A percentile compares a stretch with the other conserved stretches of the same genome.
Evolutionary conservation across 345 rosid genomes (phyloP).

Genomic region (Hevea brasiliensis): DNA sequence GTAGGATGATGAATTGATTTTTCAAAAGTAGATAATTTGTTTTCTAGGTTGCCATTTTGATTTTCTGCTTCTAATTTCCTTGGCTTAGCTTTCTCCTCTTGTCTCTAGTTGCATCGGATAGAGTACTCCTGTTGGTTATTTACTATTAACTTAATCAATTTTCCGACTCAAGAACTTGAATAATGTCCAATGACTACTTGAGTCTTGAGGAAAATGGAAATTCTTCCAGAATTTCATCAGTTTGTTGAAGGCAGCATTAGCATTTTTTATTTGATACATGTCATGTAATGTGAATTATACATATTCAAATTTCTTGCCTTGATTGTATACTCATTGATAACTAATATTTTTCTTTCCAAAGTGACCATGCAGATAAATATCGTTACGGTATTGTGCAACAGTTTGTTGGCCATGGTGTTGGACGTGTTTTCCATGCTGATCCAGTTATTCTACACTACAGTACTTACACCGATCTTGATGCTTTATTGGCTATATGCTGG

Average conservation of each 20-base stretch:
- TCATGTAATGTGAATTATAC: neutral
- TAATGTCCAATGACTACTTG: neutral
- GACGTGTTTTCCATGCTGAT: slow-evolving; percentile 85
- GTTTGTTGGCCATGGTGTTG: slow-evolving; percentile 95
- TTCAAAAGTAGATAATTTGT: slow-evolving; percentile 1
- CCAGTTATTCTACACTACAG: slow-evolving; percentile 78
- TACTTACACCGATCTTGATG: slow-evolving; percentile 35
- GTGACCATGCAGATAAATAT: slow-evolving; percentile 87
- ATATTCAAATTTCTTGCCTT: neutral
- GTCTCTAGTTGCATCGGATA: neutral
- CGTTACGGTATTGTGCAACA: slow-evolving; percentile 71
- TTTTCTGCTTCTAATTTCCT: neutral
- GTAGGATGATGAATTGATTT: neutral
- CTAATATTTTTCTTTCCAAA: slow-evolving; percentile 26
- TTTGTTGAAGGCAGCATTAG: neutral
- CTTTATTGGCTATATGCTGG: slow-evolving; percentile 3
- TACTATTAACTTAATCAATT: slow-evolving; percentile 1
- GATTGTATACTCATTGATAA: slow-evolving; percentile 18
- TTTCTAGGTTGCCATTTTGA: neutral
- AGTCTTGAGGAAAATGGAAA: neutral
- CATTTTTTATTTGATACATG: neutral
- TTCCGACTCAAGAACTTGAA: neutral
- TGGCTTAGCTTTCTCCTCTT: neutral
- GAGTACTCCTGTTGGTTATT: neutral
- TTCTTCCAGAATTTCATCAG: neutral